Conservation (phyloP, 75 land plant genomes). For the Selaginella moellendorffii region DNA sequence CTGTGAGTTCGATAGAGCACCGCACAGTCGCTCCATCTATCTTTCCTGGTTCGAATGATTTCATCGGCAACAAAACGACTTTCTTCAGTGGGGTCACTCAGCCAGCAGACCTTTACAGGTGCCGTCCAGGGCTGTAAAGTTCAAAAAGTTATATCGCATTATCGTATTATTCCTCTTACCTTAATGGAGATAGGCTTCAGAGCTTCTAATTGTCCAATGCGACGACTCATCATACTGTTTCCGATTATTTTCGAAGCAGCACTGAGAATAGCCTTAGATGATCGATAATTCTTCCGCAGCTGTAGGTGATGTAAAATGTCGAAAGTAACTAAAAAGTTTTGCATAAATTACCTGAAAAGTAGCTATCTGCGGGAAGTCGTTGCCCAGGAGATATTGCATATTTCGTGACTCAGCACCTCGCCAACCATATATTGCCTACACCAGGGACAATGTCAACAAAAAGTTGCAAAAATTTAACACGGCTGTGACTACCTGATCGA, state of each 20-base stretch:
- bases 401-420: slow-evolving; percentile 16
- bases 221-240: background rate
- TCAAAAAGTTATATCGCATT: background rate
- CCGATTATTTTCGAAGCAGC: slow-evolving; percentile 13
- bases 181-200: slow-evolving; percentile 13
- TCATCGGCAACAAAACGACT: slow-evolving; percentile 12
- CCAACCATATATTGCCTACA: slow-evolving; percentile 22
- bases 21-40: slow-evolving; percentile 13
- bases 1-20: slow-evolving; percentile 17
- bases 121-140: background rate
- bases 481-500: slow-evolving; percentile 13
- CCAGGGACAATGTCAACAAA: slow-evolving; percentile 13
- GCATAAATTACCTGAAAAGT: slow-evolving; percentile 14
- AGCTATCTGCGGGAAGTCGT: slow-evolving; percentile 13
- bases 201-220: slow-evolving; percentile 3
- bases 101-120: background rate
- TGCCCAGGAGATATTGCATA: slow-evolving; percentile 14
- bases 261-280: slow-evolving; percentile 12
- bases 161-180: background rate
- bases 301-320: background rate
- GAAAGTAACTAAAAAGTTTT: background rate
- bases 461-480: slow-evolving; percentile 12
- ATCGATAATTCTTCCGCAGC: slow-evolving; percentile 18
- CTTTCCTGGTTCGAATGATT: slow-evolving; percentile 10
- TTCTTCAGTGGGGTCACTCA: slow-evolving; percentile 5